Base-by-base conservation (phyloP, 1,139 yeast genomes). In the Chernovozyma aurita region DNA sequence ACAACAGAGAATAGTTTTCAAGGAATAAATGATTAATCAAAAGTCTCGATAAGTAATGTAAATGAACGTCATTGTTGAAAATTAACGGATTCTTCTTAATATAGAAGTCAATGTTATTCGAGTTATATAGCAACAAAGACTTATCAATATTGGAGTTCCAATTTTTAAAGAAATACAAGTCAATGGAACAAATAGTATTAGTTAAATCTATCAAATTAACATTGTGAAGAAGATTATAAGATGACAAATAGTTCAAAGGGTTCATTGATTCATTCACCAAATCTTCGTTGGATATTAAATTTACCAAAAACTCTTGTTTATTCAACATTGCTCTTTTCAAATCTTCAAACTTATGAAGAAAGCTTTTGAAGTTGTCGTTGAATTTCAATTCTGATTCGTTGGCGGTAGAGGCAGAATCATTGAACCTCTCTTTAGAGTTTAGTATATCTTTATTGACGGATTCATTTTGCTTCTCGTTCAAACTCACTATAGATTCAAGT, bases 81-180 rank as follows among this genome's bases (percentile, higher is more conserved):
- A 87, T 70, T 34, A 69, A 55, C 2, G 74, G 72, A 41, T 68
- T 70, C 44, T 65, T 67, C 44, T 65, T 67, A 52, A 66, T 67
- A 40, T 67, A 62, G 33, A 47, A 48, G 40, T 65, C 70, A 28
- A 39, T 31, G 31, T 53, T 49, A 18, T 65, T 52, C 1, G 65
- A 53, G 2, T 66, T 57, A 36, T 48, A 50, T 22, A 69, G 49
- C 36, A 70, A 52, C 31, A 70, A 53, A 4, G 74, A 68, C 43
- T 69, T 69, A 44, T 70, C 76, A 27, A 63, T 52, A 42, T 82
- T 75, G 3, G 96, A 88, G 37, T 86, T 81, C 97, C 97, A 90
- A 11, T 62, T 56, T 21, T 57, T 58, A 50, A 72, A 74, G 49
- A 78, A 83, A 36, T 66, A 69, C 42, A 77, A 56, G 49, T 80